Evolutionary conservation across 2,329 filamentous ascomycete species (phyloP).

Genomic region (Arthrobotrys entomopaga): DNA sequence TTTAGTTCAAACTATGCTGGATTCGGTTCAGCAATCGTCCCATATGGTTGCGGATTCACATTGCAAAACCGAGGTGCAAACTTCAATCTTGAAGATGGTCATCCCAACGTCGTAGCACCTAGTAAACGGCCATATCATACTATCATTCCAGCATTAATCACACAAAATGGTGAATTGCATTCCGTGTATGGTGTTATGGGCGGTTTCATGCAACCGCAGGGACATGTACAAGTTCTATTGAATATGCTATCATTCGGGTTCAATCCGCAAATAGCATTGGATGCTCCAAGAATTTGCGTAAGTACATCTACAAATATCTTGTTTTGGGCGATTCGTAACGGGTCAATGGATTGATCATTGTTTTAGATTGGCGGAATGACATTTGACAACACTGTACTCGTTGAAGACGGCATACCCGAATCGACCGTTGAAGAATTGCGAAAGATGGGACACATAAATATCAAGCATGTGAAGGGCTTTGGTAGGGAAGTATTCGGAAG

Average conservation of each 20-base stretch:
- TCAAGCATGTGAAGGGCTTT: slow-evolving; percentile 74
- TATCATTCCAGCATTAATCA: slow-evolving; percentile 92
- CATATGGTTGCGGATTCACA: slow-evolving; percentile 86
- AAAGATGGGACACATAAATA: slow-evolving; percentile 74
- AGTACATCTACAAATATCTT: neutral
- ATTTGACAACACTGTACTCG: slow-evolving; percentile 68
- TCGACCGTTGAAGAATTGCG: slow-evolving; percentile 74
- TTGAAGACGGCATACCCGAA: slow-evolving; percentile 82
- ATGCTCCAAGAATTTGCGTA: slow-evolving; percentile 91
- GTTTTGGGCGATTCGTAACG: neutral
- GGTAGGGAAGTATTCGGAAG: slow-evolving; percentile 79
- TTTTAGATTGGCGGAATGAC: slow-evolving; percentile 73
- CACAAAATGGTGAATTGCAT: slow-evolving; percentile 66
- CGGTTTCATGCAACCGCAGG: slow-evolving; percentile 97
- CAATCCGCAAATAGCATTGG: slow-evolving; percentile 86
- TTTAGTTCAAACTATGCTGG: slow-evolving; percentile 80
- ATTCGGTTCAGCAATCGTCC: slow-evolving; percentile 88
- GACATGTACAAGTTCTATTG: slow-evolving; percentile 89
- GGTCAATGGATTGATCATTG: slow-evolving; percentile 11
- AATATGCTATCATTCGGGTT: slow-evolving; percentile 86
- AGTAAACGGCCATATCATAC: slow-evolving; percentile 95
- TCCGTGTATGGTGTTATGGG: slow-evolving; percentile 93
- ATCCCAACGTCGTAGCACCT: slow-evolving; percentile 78
- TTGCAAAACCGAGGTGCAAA: slow-evolving; percentile 92
- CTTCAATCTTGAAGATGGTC: slow-evolving; percentile 79